These are phyloP conservation scores for Kappamyces sp. DNA, from an alignment of 192 early-diverging fungal genomes.

Conservation along the genomic window DNA sequence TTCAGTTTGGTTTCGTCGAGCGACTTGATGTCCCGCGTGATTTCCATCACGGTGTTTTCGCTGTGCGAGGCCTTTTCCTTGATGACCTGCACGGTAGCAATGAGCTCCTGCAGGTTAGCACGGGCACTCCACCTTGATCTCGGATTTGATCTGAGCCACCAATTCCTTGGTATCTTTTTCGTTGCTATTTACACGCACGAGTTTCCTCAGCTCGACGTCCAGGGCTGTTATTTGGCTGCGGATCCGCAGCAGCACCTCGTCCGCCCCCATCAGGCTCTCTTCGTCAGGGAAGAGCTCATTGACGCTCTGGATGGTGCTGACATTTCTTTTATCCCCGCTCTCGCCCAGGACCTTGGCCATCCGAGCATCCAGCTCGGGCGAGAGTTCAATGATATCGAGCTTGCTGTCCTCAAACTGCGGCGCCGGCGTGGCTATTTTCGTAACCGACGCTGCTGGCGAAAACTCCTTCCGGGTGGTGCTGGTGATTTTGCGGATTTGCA, in stretches of 20 bases:
- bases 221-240: constrained; percentile 51
- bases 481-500: no score
- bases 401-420: constrained; percentile 1
- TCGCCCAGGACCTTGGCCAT: background rate
- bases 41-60: constrained; percentile 85
- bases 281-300: constrained; percentile 77
- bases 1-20: constrained; percentile 93
- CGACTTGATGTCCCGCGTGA: constrained; percentile 91
- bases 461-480: no score
- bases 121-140: constrained; percentile 56
- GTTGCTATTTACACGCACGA: constrained; percentile 68
- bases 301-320: constrained; percentile 70
- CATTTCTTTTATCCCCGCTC: constrained; percentile 29
- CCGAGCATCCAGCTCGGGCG: background rate
- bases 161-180: constrained; percentile 55
- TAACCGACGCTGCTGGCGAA: no score
- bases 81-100: constrained; percentile 75
- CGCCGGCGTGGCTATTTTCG: constrained; percentile 3
- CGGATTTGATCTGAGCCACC: constrained; percentile 62
- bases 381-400: constrained; percentile 2
- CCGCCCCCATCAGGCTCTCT: constrained; percentile 55
- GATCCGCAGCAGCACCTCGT: constrained; percentile 58
- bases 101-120: constrained; percentile 53
- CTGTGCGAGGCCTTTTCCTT: constrained; percentile 76
- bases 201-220: constrained; percentile 57